A percentile compares a stretch with the other conserved stretches of the same genome.
Conservation (phyloP, 148 eudicot genomes). For the Vaccinium macrocarpon region DNA sequence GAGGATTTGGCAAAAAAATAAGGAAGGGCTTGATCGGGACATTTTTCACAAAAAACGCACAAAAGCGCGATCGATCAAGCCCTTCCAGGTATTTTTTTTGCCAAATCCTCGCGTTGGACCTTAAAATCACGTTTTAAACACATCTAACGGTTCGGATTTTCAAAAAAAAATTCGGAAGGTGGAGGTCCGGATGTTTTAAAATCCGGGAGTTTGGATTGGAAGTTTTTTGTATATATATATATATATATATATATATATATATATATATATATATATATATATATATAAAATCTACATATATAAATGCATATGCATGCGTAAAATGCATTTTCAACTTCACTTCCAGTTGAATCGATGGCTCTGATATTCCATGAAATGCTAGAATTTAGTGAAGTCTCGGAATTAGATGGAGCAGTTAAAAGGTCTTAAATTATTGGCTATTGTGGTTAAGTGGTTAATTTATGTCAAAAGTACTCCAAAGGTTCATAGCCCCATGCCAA, state of each 20-base stretch:
- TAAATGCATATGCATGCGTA: neutral
- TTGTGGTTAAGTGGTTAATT: neutral
- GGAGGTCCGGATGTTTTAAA: too few relatives aligned
- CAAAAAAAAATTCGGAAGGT: too few relatives aligned
- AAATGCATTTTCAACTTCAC: neutral
- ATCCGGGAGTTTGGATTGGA: too few relatives aligned
- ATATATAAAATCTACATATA: too few relatives aligned
- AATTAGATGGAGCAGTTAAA: neutral
- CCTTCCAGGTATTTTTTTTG: too few relatives aligned
- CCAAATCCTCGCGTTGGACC: too few relatives aligned
- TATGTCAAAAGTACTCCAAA: slow-evolving; percentile 7
- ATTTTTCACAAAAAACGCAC: too few relatives aligned
- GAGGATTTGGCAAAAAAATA: too few relatives aligned
- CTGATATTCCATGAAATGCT: neutral
- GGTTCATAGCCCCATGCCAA: neutral
- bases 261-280: slow-evolving; percentile 13
- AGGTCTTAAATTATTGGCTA: neutral
- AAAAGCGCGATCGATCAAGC: too few relatives aligned
- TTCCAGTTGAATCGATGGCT: neutral
- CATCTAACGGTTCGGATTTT: too few relatives aligned
- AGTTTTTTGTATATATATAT: neutral
- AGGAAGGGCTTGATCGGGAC: too few relatives aligned
- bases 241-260: slow-evolving; percentile 16
- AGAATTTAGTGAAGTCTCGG: neutral
- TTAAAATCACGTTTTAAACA: too few relatives aligned